Evolutionary conservation across 1,139 yeast genomes (phyloP).

Genomic region (Hyphopichia wangnamkhiaoensis): DNA sequence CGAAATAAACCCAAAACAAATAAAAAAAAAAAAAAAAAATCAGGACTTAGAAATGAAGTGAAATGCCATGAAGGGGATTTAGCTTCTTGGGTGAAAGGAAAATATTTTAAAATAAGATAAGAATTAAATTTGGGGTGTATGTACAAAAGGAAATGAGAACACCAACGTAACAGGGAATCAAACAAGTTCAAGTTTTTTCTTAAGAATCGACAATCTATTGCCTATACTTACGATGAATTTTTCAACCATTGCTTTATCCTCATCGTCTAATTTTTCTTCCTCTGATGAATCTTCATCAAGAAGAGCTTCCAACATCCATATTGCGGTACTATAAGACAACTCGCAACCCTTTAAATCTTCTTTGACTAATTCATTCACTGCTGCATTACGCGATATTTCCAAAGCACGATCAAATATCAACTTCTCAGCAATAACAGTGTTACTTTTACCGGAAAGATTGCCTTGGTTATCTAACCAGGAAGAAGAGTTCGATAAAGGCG

Average conservation of each 20-base stretch:
- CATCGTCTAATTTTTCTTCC: constrained; percentile 55
- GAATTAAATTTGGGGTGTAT: not conserved
- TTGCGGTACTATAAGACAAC: constrained; percentile 82
- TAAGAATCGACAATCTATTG: constrained; percentile 61
- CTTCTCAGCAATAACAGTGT: constrained; percentile 66
- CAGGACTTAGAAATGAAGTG: no score
- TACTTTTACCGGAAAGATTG: constrained; percentile 6
- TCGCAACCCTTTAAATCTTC: constrained; percentile 82
- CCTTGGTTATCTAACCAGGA: not conserved
- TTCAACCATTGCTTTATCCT: constrained; percentile 74
- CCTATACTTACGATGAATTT: constrained; percentile 76
- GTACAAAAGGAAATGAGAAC: not conserved
- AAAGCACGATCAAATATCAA: constrained; percentile 88
- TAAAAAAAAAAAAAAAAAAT: not conserved
- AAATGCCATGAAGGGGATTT: no score
- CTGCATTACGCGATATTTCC: constrained; percentile 90
- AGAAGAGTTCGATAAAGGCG: constrained; percentile 6
- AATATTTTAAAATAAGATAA: no score
- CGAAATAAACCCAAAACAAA: not conserved
- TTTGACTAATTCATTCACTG: constrained; percentile 78
- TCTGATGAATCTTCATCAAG: constrained; percentile 53
- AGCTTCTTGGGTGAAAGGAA: no score
- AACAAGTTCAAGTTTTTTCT: constrained; percentile 36
- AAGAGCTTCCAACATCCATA: constrained; percentile 93
- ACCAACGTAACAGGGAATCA: constrained; percentile 8